A percentile compares a stretch with the other conserved stretches of the same genome.
Conservation (phyloP, 1,139 yeast genomes). For the Debaryomyces udenii region DNA sequence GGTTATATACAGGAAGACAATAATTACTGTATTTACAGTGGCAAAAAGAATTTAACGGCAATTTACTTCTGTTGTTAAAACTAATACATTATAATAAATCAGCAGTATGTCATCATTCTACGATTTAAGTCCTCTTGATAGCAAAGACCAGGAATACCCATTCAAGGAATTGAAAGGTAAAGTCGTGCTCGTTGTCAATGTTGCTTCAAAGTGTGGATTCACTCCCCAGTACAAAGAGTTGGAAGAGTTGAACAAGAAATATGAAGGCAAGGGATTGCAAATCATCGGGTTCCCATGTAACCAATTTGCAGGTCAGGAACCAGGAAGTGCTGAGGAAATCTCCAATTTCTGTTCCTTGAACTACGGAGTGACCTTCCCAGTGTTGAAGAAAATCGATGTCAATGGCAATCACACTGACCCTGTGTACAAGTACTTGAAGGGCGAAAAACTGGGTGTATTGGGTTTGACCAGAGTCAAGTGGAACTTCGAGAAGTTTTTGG, state of each 20-base stretch:
- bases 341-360: constrained; percentile 43
- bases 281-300: constrained; percentile 86
- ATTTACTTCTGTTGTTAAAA: too few species aligned
- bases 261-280: constrained; percentile 72
- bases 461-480: constrained; percentile 52
- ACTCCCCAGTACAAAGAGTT: constrained; percentile 81
- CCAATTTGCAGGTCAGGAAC: constrained; percentile 66
- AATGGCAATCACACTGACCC: constrained; percentile 84
- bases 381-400: constrained; percentile 84
- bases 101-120: constrained; percentile 40
- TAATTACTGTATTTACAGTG: neutral
- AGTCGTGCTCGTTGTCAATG: constrained; percentile 89
- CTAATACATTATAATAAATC: too few species aligned
- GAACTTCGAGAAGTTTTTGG: constrained; percentile 54
- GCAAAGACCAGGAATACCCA: constrained; percentile 62
- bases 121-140: constrained; percentile 44
- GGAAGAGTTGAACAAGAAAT: constrained; percentile 80
- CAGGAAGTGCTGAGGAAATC: constrained; percentile 45
- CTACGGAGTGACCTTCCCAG: constrained; percentile 77
- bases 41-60: too few species aligned
- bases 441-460: constrained; percentile 44
- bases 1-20: neutral
- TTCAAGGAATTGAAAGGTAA: constrained; percentile 79
- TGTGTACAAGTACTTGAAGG: constrained; percentile 76
- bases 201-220: constrained; percentile 89